Evolutionary conservation across 2,329 filamentous ascomycete species (phyloP), one percentile per base, ranked within the genome.

Genomic region (Niveomyces coronatus): DNA sequence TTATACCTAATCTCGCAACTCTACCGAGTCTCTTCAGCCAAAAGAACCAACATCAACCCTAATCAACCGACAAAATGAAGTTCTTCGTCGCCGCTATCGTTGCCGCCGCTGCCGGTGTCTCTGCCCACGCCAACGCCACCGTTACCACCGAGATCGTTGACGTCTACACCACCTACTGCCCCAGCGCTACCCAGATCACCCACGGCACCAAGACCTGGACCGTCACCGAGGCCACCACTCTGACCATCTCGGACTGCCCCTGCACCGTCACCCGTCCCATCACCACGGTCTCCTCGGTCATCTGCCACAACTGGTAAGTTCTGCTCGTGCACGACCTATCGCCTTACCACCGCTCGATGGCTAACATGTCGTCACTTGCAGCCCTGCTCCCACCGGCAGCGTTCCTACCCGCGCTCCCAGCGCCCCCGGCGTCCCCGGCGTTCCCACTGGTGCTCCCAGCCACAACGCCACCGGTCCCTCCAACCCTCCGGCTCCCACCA

Each of bases 221-320:
- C 51, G 67, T 85, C 62, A 77, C 77, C 47, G 65, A 76, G 72
- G 62, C 79, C 56, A 79, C 76, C 58, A 79, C 76, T 58, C 61
- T 82, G 60, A 83, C 79, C 65, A 74, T 83, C 69, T 75, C 75
- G 52, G 67, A 80, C 70, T 82, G 79, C 71, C 74, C 78, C 51
- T 82, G 77, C 77, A 84, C 74, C 55, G 54, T 76, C 62, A 70
- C 67, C 64, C 71, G 69, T 65, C 71, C 74, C 39, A 63, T 77
- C 50, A 61, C 62, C 55, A 68, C 63, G 58, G 63, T 65, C 56
- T 64, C 67, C 45, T 58, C 62, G 31, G 70, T 74, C 31, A 50
- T 62, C 58, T 76, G 71, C 71, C 52, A 63, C 56, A 63, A 61
- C 61, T 74, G 70, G 68, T 72, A 64, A 54, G 63, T 49, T 36